A percentile compares a stretch with the other conserved stretches of the same genome.
These are phyloP conservation scores for Scheffersomyces insectosa DNA, from an alignment of 1,139 yeast species.

Conservation along the genomic window DNA sequence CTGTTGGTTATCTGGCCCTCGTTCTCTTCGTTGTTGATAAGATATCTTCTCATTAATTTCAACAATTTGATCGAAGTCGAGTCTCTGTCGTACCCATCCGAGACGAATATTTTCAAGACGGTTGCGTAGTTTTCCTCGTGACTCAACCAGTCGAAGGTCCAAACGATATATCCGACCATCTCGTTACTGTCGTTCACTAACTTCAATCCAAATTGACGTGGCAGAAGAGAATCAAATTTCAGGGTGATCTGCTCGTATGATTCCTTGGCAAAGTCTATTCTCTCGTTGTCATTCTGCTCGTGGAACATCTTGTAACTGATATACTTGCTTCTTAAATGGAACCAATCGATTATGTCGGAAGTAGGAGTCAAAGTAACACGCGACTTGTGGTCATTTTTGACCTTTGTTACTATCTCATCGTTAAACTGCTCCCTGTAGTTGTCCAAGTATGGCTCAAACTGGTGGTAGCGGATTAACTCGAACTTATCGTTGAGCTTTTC, in stretches of 20 bases:
- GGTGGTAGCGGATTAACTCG: constrained; percentile 29
- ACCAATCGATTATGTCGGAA: constrained; percentile 42
- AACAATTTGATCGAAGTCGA: constrained; percentile 23
- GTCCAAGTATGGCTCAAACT: constrained; percentile 29
- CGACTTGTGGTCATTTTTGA: constrained; percentile 25
- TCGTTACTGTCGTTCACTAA: constrained; percentile 16
- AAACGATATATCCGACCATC: constrained; percentile 33
- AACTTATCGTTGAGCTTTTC: constrained; percentile 6
- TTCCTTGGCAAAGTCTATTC: constrained; percentile 24
- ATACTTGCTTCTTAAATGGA: constrained; percentile 43
- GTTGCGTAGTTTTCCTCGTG: constrained; percentile 25
- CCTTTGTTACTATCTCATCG: constrained; percentile 16
- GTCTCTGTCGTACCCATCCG: constrained; percentile 19
- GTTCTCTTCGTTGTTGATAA: constrained; percentile 8
- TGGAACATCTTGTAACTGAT: constrained; percentile 32
- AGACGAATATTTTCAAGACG: constrained; percentile 29
- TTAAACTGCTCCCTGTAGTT: constrained; percentile 22
- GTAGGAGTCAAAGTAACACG: constrained; percentile 33
- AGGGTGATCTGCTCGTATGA: constrained; percentile 25
- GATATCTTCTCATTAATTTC: constrained; percentile 22
- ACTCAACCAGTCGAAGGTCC: constrained; percentile 42
- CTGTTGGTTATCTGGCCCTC: constrained; percentile 15
- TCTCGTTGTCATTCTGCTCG: constrained; percentile 10
- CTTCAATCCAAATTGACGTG: constrained; percentile 35
- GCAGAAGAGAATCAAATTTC: constrained; percentile 23